Evolutionary conservation across 2,329 filamentous ascomycete genomes (phyloP).

Genomic region (Diplodia sapinea): DNA sequence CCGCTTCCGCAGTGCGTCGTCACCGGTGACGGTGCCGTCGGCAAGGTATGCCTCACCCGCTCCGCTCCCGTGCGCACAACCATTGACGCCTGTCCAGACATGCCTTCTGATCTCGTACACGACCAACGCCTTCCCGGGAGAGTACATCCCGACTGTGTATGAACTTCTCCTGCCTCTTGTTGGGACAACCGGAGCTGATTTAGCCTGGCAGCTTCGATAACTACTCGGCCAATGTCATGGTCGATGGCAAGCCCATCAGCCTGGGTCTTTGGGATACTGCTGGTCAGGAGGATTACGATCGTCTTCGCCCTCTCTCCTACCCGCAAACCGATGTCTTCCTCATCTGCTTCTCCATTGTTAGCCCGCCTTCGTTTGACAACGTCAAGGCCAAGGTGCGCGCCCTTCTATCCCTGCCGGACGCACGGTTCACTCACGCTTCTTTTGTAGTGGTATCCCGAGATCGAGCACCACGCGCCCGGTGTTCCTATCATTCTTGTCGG

Average conservation of each 20-base stretch:
- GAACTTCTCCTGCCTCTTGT: constrained; percentile 40
- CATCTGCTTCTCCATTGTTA: constrained; percentile 98
- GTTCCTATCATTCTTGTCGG: constrained; percentile 97
- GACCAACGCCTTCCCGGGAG: constrained; percentile 98
- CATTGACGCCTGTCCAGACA: constrained; percentile 67
- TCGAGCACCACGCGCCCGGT: constrained; percentile 92
- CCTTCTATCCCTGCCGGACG: constrained; percentile 17
- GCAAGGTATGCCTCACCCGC: constrained; percentile 72
- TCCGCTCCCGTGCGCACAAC: constrained; percentile 34
- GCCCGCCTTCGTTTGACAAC: constrained; percentile 97
- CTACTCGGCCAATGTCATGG: constrained; percentile 98
- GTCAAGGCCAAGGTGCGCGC: constrained; percentile 89
- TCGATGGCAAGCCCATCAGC: constrained; percentile 97
- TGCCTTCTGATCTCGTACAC: constrained; percentile 99
- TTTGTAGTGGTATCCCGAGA: constrained; percentile 90
- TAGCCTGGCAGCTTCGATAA: constrained; percentile 80
- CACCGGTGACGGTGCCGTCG: constrained; percentile 98
- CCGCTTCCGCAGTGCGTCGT: constrained; percentile 80
- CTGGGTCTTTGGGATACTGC: constrained; percentile 98
- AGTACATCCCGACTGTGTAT: constrained; percentile 98
- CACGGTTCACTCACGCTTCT: constrained; percentile 36
- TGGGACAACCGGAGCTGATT: constrained; percentile 27
- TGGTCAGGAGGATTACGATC: constrained; percentile 97
- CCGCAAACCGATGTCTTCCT: constrained; percentile 98
- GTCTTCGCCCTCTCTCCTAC: constrained; percentile 92